Base-by-base conservation (phyloP, 768 basidiomycete genomes). In the Suillus spraguei region DNA sequence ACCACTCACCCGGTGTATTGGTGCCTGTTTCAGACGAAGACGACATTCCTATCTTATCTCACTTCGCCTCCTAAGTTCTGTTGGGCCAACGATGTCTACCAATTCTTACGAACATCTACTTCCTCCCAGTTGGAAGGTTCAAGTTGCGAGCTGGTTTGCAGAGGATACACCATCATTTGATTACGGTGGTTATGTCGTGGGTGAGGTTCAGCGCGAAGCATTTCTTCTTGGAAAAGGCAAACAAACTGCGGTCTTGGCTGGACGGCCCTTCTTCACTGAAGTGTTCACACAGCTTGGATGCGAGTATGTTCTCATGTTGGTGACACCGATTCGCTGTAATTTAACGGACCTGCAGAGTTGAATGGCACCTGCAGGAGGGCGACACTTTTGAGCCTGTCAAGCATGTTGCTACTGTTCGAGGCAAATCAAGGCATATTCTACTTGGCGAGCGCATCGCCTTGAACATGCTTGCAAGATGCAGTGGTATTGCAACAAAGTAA, bases 131-230 rank as follows among this genome's bases (percentile, higher is more conserved):
- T 99, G 96, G 97, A 94, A 91, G 75, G 70, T 84, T 1, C 88
- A 94, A 66, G 84, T 99, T 60, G 78, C 83, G 3, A 79, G 73
- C 16, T 99, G 97, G 97, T 85, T 96, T 36, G 86, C 86, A 9
- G 97, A 99, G 77, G 97, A 99, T 72, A 92, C 90, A 0, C 97
- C 97, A 1, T 95, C 94, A 1, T 97, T 98, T 68, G 97, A 99
- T 76, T 97, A 94, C 67, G 96, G 92, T 44, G 97, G 97, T 2
- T 97, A 91, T 71, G 94, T 99, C 55, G 97, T 99, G 10, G 97
- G 97, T 16, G 96, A 99, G 72, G 90, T 85, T 8, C 79, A 85
- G 42, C 87, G 94, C 47, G 89, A 92, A 73, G 97, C 97, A 8
- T 90, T 88, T 72, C 84, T 99, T 20, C 83, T 94, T 68, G 97